These are phyloP conservation scores for Aureobasidium sp. DNA, from an alignment of 2,329 filamentous ascomycete species.

Conservation along the genomic window DNA sequence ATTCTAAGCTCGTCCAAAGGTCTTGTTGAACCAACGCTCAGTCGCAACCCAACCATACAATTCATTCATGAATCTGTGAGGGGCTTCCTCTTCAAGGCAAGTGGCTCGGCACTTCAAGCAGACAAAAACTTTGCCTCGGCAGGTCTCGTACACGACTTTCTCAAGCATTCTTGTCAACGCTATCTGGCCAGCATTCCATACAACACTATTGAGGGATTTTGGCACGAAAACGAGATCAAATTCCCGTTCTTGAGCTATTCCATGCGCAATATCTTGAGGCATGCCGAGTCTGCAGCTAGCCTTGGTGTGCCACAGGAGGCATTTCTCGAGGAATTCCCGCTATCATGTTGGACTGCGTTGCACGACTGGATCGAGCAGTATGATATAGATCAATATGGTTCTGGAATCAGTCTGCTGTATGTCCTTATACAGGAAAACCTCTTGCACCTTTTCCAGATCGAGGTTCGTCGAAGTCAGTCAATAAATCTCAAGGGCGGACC, in stretches of 20 bases:
- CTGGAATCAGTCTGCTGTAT: not conserved
- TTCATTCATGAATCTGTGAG: constrained; percentile 50
- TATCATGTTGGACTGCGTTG: not conserved
- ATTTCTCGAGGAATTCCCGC: not conserved
- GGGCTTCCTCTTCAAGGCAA: constrained; percentile 40
- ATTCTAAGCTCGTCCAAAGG: constrained; percentile 45
- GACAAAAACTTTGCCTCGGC: not conserved
- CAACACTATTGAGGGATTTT: too few species aligned
- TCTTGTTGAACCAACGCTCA: constrained; percentile 37
- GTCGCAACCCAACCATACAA: constrained; percentile 35
- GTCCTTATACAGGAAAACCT: not conserved
- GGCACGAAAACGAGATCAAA: too few species aligned
- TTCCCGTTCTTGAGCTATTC: not conserved
- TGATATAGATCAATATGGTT: not conserved
- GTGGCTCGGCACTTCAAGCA: not conserved
- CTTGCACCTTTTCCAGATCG: not conserved
- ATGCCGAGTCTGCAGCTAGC: not conserved
- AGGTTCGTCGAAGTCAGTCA: not conserved
- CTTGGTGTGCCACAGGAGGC: not conserved
- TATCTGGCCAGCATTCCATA: not conserved
- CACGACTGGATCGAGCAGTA: not conserved
- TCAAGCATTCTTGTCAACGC: not conserved
- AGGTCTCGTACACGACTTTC: not conserved
- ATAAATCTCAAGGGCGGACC: not conserved
- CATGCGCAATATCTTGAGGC: not conserved